A percentile compares a stretch with the other conserved stretches of the same genome.
Conservation (phyloP, 2,329 filamentous ascomycete species). For the Decorospora gaudefroyi region DNA sequence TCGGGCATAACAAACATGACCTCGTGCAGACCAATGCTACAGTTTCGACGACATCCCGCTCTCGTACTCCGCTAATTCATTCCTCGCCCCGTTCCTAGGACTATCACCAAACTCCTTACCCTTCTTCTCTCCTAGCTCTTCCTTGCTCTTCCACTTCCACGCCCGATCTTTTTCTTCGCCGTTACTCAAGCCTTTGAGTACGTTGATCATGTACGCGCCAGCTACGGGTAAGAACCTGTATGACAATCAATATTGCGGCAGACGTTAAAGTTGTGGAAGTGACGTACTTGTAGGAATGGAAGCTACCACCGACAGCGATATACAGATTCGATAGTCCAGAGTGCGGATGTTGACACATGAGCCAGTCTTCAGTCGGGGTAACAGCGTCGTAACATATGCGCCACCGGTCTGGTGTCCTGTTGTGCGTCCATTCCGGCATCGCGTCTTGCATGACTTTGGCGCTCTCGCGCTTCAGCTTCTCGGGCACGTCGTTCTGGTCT, state of each 20-base stretch:
- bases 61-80: constrained; percentile 22
- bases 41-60: constrained; percentile 6
- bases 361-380: constrained; percentile 65
- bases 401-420: constrained; percentile 49
- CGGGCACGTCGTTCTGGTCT: constrained; percentile 52
- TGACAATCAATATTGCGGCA: background rate
- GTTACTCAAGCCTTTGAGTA: constrained; percentile 43
- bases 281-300: constrained; percentile 63
- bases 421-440: constrained; percentile 41
- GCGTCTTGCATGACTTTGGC: constrained; percentile 33
- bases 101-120: constrained; percentile 29
- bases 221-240: constrained; percentile 63
- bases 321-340: constrained; percentile 58
- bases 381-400: constrained; percentile 64
- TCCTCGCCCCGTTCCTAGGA: constrained; percentile 10
- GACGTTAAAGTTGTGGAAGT: background rate
- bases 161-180: constrained; percentile 44
- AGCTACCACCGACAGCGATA: constrained; percentile 64
- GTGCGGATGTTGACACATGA: constrained; percentile 60
- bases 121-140: constrained; percentile 19
- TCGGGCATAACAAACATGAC: no score
- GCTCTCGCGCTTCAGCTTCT: constrained; percentile 52
- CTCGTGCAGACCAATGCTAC: no score
- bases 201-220: constrained; percentile 61
- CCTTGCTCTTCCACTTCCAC: constrained; percentile 45